A percentile compares a stretch with the other conserved stretches of the same genome.
Evolutionary conservation across 768 basidiomycete genomes (phyloP).

Genomic region (Mycena leptocephala): DNA sequence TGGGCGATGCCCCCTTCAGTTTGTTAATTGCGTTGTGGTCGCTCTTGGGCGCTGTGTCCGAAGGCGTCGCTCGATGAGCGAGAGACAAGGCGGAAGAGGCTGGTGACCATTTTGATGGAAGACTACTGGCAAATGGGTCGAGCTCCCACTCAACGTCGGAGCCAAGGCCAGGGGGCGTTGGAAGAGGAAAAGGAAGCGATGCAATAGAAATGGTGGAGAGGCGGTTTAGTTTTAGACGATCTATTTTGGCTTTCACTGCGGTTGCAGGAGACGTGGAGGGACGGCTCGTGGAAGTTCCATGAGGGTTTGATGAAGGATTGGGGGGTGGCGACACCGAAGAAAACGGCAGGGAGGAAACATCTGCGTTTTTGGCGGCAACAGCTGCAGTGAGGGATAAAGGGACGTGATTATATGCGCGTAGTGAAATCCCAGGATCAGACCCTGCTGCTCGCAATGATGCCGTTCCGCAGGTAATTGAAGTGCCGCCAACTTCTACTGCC

Average conservation of each 20-base stretch:
- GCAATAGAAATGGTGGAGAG: constrained; percentile 22
- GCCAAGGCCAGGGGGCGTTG: constrained; percentile 9
- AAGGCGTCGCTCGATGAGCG: background rate
- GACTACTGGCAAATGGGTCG: constrained; percentile 19
- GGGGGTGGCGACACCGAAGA: background rate
- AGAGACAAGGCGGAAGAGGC: constrained; percentile 24
- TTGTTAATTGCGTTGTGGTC: constrained; percentile 9
- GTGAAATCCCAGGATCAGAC: constrained; percentile 2
- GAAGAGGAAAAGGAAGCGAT: constrained; percentile 32
- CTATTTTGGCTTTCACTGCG: background rate
- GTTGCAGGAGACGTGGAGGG: background rate
- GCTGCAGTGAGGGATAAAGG: background rate
- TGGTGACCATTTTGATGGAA: constrained; percentile 31
- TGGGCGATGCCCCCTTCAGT: constrained; percentile 11
- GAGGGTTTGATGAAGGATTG: background rate
- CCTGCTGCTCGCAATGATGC: background rate
- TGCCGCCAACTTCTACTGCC: background rate
- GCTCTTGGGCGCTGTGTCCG: background rate
- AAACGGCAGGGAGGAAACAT: background rate
- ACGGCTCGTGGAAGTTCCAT: background rate
- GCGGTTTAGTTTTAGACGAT: background rate
- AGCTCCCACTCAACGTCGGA: constrained; percentile 25
- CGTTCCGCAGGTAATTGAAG: background rate
- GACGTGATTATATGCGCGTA: background rate
- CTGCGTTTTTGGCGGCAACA: background rate